A percentile compares a stretch with the other conserved stretches of the same genome.
Evolutionary conservation across 257 asterid genomes (phyloP).

Genomic region (Plantago ovata): DNA sequence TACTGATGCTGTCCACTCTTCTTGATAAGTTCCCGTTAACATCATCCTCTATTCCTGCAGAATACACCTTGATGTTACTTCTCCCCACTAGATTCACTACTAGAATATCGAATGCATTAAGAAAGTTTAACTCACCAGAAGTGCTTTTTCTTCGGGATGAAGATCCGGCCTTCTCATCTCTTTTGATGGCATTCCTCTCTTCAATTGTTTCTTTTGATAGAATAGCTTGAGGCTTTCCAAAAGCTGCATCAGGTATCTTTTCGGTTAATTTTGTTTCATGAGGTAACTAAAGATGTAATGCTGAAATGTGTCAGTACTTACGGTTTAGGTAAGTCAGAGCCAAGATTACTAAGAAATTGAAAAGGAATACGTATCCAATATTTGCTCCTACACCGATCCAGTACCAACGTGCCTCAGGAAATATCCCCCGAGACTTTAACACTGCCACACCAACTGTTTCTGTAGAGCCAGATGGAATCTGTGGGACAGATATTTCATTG

Average conservation of each 20-base stretch:
- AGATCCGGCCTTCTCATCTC: constrained; percentile 29
- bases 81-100: no score
- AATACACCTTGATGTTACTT: neutral
- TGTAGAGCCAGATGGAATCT: constrained; percentile 45
- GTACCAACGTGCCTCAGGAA: constrained; percentile 62
- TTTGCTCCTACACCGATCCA: constrained; percentile 77
- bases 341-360: constrained; percentile 42
- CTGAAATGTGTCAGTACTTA: constrained; percentile 25
- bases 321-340: constrained; percentile 74
- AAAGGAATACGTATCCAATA: constrained; percentile 50
- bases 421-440: constrained; percentile 59
- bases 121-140: constrained; percentile 1
- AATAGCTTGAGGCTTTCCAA: constrained; percentile 62
- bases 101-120: no score
- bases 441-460: constrained; percentile 54
- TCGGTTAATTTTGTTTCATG: neutral
- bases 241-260: constrained; percentile 47
- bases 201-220: constrained; percentile 47
- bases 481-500: constrained; percentile 10
- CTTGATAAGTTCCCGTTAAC: constrained; percentile 36
- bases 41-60: constrained; percentile 33
- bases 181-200: constrained; percentile 41
- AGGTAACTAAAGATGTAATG: neutral
- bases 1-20: constrained; percentile 38
- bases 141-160: constrained; percentile 23